Base-by-base conservation (phyloP, 495 filamentous ascomycete species). In the Tirmania nivea region DNA sequence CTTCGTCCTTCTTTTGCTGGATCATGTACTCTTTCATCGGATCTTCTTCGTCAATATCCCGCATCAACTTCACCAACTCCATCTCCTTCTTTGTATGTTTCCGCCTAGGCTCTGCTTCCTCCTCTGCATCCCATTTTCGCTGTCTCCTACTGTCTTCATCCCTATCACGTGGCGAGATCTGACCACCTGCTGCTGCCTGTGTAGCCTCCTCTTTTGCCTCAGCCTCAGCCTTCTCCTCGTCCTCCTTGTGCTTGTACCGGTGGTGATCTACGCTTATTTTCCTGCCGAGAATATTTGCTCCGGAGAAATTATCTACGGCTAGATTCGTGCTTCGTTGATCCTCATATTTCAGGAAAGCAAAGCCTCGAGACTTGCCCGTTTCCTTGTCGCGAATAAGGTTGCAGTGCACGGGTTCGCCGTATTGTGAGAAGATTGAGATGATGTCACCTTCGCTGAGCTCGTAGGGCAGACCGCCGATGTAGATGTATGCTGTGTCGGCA, bases 351-450 rank as follows among this genome's bases (percentile, higher is more conserved):
- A 97, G 73, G 71, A 87, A 99, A 1, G 80, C 84, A 59, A 95
- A 99, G 0, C 90, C 90, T 53, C 80, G 80, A 57, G 83, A 89
- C 66, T 93, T 93, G 31, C 90, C 92, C 0, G 88, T 88, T 62
- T 96, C 90, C 64, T 92, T 90, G 71, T 97, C 90, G 53, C 90
- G 85, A 34, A 80, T 75, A 1, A 96, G 74, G 57, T 94, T 90
- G 54, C 96, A 72, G 67, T 86, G 86, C 11, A 84, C 82, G 9
- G 92, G 92, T 63, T 96, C 87, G 56, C 90, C 90, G 62, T 78
- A 99, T 64, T 99, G 92, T 25, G 86, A 94, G 75, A 96, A 99
- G 54, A 99, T 92, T 25, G 89, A 84, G 56, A 96, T 76, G 56
- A 99, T 77, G 68, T 99, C 90, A 61, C 90, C 90, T 68, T 99